Percentiles rank a stretch among this genome's conserved stretches.
These are phyloP conservation scores for Choiromyces venosus DNA, from an alignment of 495 filamentous ascomycete genomes.

Conservation along the genomic window DNA sequence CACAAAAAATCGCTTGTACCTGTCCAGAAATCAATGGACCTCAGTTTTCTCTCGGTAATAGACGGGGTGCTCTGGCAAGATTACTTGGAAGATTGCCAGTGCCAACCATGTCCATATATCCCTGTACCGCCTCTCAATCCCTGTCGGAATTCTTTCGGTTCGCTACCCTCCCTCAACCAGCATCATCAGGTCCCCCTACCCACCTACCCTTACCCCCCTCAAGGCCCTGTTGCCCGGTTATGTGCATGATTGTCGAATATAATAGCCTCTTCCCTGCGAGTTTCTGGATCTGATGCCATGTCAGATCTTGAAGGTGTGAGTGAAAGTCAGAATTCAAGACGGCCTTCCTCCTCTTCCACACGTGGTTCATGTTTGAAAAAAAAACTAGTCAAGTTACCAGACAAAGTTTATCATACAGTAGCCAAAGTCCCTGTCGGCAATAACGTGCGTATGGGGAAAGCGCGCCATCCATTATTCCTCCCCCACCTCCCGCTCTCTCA, in stretches of 20 bases:
- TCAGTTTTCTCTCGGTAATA: slow-evolving; percentile 35
- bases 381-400: not conserved
- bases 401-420: slow-evolving; percentile 34
- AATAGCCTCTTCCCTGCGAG: slow-evolving; percentile 23
- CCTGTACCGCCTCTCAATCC: slow-evolving; percentile 36
- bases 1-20: not conserved
- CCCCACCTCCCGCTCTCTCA: not conserved
- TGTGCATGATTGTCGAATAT: slow-evolving; percentile 36
- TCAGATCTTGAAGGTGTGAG: slow-evolving; percentile 26
- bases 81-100: slow-evolving; percentile 36
- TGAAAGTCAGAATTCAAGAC: not conserved
- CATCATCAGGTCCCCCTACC: slow-evolving; percentile 32
- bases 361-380: not conserved
- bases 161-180: slow-evolving; percentile 37
- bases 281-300: slow-evolving; percentile 15
- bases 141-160: slow-evolving; percentile 37
- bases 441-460: slow-evolving; percentile 31
- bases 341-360: not conserved
- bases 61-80: slow-evolving; percentile 32
- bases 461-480: slow-evolving; percentile 21
- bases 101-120: slow-evolving; percentile 36
- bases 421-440: slow-evolving; percentile 29
- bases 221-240: slow-evolving; percentile 39
- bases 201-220: slow-evolving; percentile 36
- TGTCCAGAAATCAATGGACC: slow-evolving; percentile 1